Evolutionary conservation across 2,329 filamentous ascomycete species (phyloP).

Genomic region (Phyllosticta paracitricarpa): DNA sequence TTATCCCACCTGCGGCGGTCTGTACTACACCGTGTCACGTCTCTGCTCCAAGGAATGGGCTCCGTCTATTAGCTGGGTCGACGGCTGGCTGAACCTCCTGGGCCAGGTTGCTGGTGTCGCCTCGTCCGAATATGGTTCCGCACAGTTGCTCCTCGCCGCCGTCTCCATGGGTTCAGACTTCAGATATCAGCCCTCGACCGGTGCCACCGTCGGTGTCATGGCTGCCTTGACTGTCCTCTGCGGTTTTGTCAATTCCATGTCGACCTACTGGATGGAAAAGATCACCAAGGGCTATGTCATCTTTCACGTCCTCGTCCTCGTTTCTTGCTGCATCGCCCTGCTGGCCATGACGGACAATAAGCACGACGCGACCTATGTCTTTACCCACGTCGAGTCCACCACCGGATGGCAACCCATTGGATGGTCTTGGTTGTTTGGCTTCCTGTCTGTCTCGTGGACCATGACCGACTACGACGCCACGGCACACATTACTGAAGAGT

Average conservation of each 20-base stretch:
- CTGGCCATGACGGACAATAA: constrained; percentile 42
- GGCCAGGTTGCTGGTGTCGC: constrained; percentile 46
- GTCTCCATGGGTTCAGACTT: constrained; percentile 43
- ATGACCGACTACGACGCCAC: constrained; percentile 48
- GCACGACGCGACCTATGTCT: constrained; percentile 44
- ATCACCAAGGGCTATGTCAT: constrained; percentile 49
- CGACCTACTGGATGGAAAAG: constrained; percentile 49
- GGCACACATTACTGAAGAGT: constrained; percentile 20
- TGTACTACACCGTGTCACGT: constrained; percentile 48
- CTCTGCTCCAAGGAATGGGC: constrained; percentile 40
- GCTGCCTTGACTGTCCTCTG: constrained; percentile 43
- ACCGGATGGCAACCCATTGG: constrained; percentile 47
- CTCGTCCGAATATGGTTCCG: constrained; percentile 47
- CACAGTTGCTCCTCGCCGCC: constrained; percentile 47
- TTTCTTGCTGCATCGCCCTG: constrained; percentile 43
- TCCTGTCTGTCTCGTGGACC: constrained; percentile 49
- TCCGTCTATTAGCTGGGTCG: constrained; percentile 39
- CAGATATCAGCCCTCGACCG: constrained; percentile 36
- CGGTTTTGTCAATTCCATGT: constrained; percentile 45
- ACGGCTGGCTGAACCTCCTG: constrained; percentile 42
- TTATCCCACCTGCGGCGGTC: constrained; percentile 47
- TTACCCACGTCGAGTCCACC: constrained; percentile 42
- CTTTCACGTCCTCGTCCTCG: constrained; percentile 44
- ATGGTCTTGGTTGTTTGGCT: constrained; percentile 51
- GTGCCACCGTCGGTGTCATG: constrained; percentile 46